Conservation (phyloP, 345 rosid genomes). For the Dovyalis caffra region DNA sequence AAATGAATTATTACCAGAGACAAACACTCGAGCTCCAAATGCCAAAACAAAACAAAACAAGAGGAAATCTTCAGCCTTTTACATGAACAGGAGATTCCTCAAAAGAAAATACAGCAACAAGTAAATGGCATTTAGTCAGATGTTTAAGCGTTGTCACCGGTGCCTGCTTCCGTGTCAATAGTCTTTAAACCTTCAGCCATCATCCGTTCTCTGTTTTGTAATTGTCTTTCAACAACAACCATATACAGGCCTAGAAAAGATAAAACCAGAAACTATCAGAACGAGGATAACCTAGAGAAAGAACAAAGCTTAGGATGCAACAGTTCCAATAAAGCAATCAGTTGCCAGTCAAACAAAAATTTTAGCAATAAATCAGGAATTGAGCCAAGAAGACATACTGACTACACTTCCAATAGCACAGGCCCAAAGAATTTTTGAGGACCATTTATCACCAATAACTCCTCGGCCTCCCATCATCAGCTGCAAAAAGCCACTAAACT, state of each 20-base stretch:
- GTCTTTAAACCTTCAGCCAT: slow-evolving; percentile 60
- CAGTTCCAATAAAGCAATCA: too few species aligned
- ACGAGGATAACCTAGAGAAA: background rate
- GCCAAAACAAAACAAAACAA: too few species aligned
- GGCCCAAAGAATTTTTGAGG: slow-evolving; percentile 22
- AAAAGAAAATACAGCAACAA: background rate
- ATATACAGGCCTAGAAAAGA: slow-evolving; percentile 61
- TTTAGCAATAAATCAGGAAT: too few species aligned
- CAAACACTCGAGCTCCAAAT: too few species aligned
- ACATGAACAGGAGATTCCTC: background rate
- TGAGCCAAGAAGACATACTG: background rate
- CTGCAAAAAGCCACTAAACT: background rate
- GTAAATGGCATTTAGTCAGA: background rate
- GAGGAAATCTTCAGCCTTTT: too few species aligned
- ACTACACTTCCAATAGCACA: slow-evolving; percentile 25
- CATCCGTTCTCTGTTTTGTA: slow-evolving; percentile 62
- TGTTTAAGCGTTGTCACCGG: slow-evolving; percentile 37
- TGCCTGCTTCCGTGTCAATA: slow-evolving; percentile 45
- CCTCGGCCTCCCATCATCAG: slow-evolving; percentile 19
- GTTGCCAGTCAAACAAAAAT: too few species aligned
- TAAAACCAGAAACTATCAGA: background rate
- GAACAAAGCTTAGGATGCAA: too few species aligned
- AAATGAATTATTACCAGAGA: too few species aligned
- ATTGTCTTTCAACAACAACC: slow-evolving; percentile 79
- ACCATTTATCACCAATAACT: slow-evolving; percentile 23